Conservation (phyloP, 1,139 yeast species). For the Taphrina communis region DNA sequence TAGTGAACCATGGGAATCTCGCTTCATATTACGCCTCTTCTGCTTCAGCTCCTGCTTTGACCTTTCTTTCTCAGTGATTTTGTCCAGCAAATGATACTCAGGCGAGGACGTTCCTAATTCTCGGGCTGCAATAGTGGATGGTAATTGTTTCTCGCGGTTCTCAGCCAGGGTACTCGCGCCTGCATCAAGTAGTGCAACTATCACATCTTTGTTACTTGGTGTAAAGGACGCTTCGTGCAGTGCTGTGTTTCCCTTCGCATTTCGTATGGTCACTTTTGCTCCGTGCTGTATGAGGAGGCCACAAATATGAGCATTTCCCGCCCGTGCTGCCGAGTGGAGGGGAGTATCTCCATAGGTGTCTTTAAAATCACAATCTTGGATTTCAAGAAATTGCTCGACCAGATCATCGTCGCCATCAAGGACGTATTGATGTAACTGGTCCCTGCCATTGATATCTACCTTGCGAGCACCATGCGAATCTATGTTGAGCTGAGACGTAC, state of each 20-base stretch:
- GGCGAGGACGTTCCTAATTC: constrained; percentile 2
- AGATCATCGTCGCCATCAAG: constrained; percentile 35
- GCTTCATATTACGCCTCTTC: constrained; percentile 10
- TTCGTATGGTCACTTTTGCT: constrained; percentile 28
- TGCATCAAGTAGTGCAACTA: constrained; percentile 29
- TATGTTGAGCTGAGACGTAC: constrained; percentile 23
- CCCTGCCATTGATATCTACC: constrained; percentile 32
- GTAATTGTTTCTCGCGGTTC: constrained; percentile 9
- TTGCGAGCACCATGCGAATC: constrained; percentile 30
- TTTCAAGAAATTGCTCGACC: constrained; percentile 34
- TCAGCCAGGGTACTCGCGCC: constrained; percentile 28
- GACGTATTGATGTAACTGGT: constrained; percentile 33
- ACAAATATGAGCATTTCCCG: constrained; percentile 29
- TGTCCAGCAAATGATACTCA: constrained; percentile 7
- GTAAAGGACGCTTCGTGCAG: constrained; percentile 31
- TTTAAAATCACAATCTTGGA: constrained; percentile 33
- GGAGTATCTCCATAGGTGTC: constrained; percentile 34
- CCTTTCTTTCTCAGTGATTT: constrained; percentile 9
- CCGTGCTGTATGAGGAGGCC: constrained; percentile 25
- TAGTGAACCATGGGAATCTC: constrained; percentile 5
- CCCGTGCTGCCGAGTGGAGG: constrained; percentile 34
- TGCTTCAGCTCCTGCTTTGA: constrained; percentile 1
- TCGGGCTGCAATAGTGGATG: constrained; percentile 10
- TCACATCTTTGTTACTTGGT: constrained; percentile 25
- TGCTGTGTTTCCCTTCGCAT: constrained; percentile 29